phyloP scores from a whole-genome alignment of 805 yeast species.

The Wickerhamomyces sydowiorum region DNA sequence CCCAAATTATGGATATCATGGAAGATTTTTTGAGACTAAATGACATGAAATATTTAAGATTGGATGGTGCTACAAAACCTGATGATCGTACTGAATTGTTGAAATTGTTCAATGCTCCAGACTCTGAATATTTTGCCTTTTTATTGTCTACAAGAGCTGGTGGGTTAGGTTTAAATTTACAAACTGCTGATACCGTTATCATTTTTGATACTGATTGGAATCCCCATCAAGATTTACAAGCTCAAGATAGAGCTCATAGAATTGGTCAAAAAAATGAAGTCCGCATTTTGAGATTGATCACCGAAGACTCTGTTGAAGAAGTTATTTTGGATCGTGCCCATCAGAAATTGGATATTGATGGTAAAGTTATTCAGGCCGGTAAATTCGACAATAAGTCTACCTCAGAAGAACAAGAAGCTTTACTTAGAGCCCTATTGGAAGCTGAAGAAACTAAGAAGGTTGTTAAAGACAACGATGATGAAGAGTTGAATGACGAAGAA shows the following conservation, averaged over 20 bases:
- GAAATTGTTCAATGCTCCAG: constrained; percentile 67
- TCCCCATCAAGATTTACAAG: constrained; percentile 88
- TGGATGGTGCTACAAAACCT: constrained; percentile 81
- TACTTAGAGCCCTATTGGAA: constrained; percentile 63
- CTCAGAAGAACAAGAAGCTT: constrained; percentile 82
- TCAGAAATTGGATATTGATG: constrained; percentile 80
- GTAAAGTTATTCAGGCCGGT: constrained; percentile 89
- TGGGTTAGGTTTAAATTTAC: constrained; percentile 81
- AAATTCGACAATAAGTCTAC: constrained; percentile 83
- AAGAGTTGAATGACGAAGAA: constrained; percentile 62
- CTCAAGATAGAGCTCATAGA: constrained; percentile 87
- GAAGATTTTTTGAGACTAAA: constrained; percentile 71
- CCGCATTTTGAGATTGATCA: constrained; percentile 71
- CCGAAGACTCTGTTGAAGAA: constrained; percentile 80
- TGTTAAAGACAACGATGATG: constrained; percentile 40
- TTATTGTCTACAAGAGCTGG: constrained; percentile 83
- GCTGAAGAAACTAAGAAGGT: constrained; percentile 50
- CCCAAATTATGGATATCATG: constrained; percentile 87
- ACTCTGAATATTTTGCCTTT: constrained; percentile 75
- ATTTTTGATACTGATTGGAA: constrained; percentile 90
- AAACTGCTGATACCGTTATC: constrained; percentile 83
- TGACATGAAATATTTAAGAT: constrained; percentile 64
- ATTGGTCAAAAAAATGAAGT: constrained; percentile 89
- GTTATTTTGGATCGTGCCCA: constrained; percentile 77
- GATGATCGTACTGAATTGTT: constrained; percentile 77